These are phyloP conservation scores for Elsinoe batatas DNA, from an alignment of 2,329 filamentous ascomycete genomes.

Conservation along the genomic window DNA sequence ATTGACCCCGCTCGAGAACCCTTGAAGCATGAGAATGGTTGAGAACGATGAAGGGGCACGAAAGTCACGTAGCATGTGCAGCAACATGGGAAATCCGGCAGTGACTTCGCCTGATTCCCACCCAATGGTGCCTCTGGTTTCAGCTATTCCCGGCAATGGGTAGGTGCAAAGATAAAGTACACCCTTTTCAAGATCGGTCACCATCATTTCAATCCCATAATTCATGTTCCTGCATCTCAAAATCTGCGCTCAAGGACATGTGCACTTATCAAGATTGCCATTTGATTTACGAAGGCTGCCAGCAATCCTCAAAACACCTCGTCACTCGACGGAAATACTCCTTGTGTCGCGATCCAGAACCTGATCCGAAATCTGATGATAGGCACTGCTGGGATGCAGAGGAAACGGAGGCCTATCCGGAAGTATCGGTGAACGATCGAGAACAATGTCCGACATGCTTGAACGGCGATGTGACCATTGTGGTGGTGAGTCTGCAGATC, in stretches of 20 bases:
- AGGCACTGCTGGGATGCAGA: slow-evolving; percentile 3
- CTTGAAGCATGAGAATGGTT: background rate
- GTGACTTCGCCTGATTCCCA: too few species aligned
- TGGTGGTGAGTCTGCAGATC: background rate
- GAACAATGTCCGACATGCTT: background rate
- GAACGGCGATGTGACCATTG: background rate
- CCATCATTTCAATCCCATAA: background rate
- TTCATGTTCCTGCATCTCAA: background rate
- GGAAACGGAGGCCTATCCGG: background rate
- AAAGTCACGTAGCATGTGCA: background rate
- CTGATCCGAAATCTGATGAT: background rate
- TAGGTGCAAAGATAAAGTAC: too few species aligned
- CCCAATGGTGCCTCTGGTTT: too few species aligned
- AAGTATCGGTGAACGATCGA: background rate
- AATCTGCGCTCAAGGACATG: background rate
- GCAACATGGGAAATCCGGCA: background rate
- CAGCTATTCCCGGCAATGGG: too few species aligned
- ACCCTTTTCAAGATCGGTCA: too few species aligned
- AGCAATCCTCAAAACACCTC: background rate
- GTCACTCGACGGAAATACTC: slow-evolving; percentile 4
- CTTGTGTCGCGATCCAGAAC: background rate
- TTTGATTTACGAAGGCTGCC: background rate
- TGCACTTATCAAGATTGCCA: slow-evolving; percentile 1
- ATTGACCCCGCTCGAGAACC: background rate
- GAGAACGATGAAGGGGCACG: background rate